These are phyloP conservation scores for Boletus sp. DNA, from an alignment of 768 basidiomycete genomes.

Conservation along the genomic window DNA sequence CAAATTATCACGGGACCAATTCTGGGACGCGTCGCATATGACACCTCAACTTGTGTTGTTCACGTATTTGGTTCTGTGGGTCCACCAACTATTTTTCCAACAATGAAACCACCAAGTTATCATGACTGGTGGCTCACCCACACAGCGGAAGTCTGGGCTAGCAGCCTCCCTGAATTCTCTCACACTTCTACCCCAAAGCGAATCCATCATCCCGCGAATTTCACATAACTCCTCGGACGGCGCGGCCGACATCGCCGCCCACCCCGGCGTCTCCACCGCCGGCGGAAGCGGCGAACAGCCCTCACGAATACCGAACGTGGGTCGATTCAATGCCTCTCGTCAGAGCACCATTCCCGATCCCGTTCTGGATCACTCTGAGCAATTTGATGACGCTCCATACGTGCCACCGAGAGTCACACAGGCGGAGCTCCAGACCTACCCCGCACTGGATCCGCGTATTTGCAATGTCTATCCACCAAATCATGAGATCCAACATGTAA, in stretches of 20 bases:
- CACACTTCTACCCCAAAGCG: slow-evolving; percentile 7
- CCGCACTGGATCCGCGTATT: slow-evolving; percentile 14
- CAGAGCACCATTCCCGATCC: slow-evolving; percentile 13
- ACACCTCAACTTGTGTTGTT: slow-evolving; percentile 21
- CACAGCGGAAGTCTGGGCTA: slow-evolving; percentile 13
- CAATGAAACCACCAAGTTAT: slow-evolving; percentile 24
- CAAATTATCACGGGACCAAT: slow-evolving; percentile 6
- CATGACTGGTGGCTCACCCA: slow-evolving; percentile 26
- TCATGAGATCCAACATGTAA: slow-evolving; percentile 20
- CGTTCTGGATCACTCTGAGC: slow-evolving; percentile 14
- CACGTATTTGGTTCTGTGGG: slow-evolving; percentile 35
- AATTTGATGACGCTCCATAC: slow-evolving; percentile 31
- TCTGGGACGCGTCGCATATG: slow-evolving; percentile 16
- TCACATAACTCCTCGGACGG: slow-evolving; percentile 17
- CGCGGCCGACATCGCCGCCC: slow-evolving; percentile 20
- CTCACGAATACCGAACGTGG: slow-evolving; percentile 8
- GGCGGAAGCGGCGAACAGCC: slow-evolving; percentile 12
- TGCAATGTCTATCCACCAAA: slow-evolving; percentile 8
- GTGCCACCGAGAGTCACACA: slow-evolving; percentile 27
- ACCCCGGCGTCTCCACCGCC: slow-evolving; percentile 12
- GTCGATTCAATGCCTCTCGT: slow-evolving; percentile 14
- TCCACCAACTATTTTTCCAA: slow-evolving; percentile 30
- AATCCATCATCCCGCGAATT: slow-evolving; percentile 9
- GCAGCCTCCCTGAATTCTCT: slow-evolving; percentile 11
- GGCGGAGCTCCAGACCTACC: slow-evolving; percentile 15